These are phyloP conservation scores for Populus hybrid DNA, from an alignment of 441 rosid genomes.

Conservation along the genomic window DNA sequence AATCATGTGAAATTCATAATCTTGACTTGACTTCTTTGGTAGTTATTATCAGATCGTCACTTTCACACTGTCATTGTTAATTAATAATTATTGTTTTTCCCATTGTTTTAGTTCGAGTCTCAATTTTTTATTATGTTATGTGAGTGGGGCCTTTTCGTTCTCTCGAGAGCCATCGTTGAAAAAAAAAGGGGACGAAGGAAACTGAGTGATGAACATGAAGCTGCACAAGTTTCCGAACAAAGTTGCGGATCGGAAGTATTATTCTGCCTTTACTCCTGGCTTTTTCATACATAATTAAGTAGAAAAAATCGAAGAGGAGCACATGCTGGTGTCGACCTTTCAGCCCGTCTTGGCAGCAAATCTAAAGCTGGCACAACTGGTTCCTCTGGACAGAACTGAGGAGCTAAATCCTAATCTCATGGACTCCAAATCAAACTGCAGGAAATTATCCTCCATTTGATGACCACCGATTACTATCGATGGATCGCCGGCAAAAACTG, in stretches of 20 bases:
- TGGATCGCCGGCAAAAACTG: slow-evolving; percentile 25
- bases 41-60: too few relatives aligned
- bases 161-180: too few relatives aligned
- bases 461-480: slow-evolving; percentile 63
- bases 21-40: too few relatives aligned
- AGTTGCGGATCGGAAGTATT: not conserved
- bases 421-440: not conserved
- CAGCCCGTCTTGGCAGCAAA: not conserved
- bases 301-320: not conserved
- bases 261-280: not conserved
- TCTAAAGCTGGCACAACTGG: not conserved
- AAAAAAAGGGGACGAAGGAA: not conserved
- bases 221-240: not conserved
- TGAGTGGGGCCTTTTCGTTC: too few relatives aligned
- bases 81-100: too few relatives aligned
- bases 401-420: not conserved
- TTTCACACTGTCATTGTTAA: too few relatives aligned
- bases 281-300: not conserved
- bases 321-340: too few relatives aligned
- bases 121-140: too few relatives aligned
- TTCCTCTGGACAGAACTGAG: not conserved
- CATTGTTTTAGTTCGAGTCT: too few relatives aligned
- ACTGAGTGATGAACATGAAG: not conserved
- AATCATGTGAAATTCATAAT: too few relatives aligned
- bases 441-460: slow-evolving; percentile 39